Base-by-base conservation (phyloP, 1,139 yeast genomes). In the Nakaseomyces bracarensis region DNA sequence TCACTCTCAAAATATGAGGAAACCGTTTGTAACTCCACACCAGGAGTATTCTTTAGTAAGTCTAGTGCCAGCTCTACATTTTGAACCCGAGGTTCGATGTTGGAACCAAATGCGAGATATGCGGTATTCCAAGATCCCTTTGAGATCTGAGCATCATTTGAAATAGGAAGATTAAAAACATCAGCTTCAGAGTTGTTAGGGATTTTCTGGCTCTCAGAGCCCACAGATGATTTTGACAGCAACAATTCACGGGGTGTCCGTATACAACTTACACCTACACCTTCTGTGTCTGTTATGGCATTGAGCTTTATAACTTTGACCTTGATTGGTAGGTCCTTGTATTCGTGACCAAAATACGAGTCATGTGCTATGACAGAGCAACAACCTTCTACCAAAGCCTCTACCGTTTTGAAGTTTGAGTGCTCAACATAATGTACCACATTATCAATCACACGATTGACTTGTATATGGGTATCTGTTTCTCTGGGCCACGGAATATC, bases 31-130 rank as follows among this genome's bases (percentile, higher is more conserved):
- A 91, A 75, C 6, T 61, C 53, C 2, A 57, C 45, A 21, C 82
- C 70, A 11, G 62, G 38, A 51, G 64, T 46, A 25, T 50, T 38
- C 9, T 68, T 60, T 15, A 91, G 65, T 37, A 72, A 67, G 0
- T 64, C 63, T 16, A 86, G 61, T 0, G 96, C 82, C n/a, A 54
- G 51, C 11, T 65, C 53, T 38, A 91, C 81, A 54, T 84, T 80
- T 3, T 60, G 61, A 6, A 85, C 59, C 39, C 82, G 81, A 49
- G 82, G 69, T 0, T 97, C 97, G 39, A 75, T 66, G 54, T 91
- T 91, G 15, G 95, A 79, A 0, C 99, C 99, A 66, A 91, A 82
- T 0, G 96, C 96, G 43, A 91, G 61, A 58, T 68, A 87, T 0
- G 77, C 95, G 0, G 67, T 69, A 54, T 83, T 53, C 52, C 52